Evolutionary conservation across 345 rosid species (phyloP), one percentile per base, ranked within the genome.

Genomic region (Dimocarpus longan): DNA sequence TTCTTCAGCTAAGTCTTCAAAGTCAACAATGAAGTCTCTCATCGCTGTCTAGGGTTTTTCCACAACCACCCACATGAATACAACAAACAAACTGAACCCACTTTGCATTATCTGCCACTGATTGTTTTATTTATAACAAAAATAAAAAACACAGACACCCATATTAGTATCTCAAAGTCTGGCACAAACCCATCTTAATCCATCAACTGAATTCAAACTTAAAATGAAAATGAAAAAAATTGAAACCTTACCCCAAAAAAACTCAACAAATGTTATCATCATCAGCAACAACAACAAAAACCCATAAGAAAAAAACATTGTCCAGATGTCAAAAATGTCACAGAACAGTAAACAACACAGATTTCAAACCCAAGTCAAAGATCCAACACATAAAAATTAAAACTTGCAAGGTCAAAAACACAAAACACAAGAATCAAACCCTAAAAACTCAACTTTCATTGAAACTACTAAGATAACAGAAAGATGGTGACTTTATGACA

Each of bases 1-100:
- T 24, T 56, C 82, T 82, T 80, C 82, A 22, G 81, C 86, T 18
- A 86, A 73, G 75, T 72, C 68, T 67, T 76, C 84, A 64, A 81
- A 82, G 52, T 82, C 76, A 19, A 85, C 57, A 73, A 82, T 74
- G 77, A 81, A 69, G 77, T 79, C 85, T 77, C 73, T 84, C 89
- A 79, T 76, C 21, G 80, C 86, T 79, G 18, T 54, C 79, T 60
- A 69, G 75, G 69, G 68, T 60, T 57, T 57, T 52, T 57, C 50
- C 70, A 37, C 73, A 37, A 66, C 42, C 68, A 68, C 9, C 66
- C 22, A 68, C 46, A 71, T 56, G 15, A 74, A 59, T 56, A 68
- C 19, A 73, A 73, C 40, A 19, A 65, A 15, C 13, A 12, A 52
- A 54, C 42, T 63, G 68, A 32, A 22, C 5, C 26, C 46, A 32